Conservation (phyloP, 192 early-diverging fungal genomes). For the Coemansia sp. region DNA sequence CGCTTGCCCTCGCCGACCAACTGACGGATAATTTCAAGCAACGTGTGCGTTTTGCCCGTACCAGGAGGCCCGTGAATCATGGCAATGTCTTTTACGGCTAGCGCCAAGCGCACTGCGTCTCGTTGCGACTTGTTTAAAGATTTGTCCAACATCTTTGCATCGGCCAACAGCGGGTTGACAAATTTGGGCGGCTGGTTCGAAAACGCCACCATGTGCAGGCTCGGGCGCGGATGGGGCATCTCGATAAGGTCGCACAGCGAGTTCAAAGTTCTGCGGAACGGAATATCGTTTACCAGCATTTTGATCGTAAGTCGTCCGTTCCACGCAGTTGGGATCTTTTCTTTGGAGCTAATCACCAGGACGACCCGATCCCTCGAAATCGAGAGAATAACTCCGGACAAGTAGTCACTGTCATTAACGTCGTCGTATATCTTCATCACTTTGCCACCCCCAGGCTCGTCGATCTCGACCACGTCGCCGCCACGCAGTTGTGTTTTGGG, state of each 20-base stretch:
- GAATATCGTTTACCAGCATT: slow-evolving; percentile 5
- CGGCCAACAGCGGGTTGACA: neutral
- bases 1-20: slow-evolving; percentile 59
- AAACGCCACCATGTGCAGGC: slow-evolving; percentile 5
- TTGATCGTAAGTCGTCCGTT: neutral
- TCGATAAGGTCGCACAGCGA: slow-evolving; percentile 1
- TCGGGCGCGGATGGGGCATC: neutral
- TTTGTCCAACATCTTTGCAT: neutral
- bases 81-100: slow-evolving; percentile 65
- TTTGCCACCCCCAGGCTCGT: neutral
- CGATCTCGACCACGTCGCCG: slow-evolving; percentile 1
- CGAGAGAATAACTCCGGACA: neutral
- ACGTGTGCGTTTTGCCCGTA: slow-evolving; percentile 87
- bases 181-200: neutral
- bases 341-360: neutral
- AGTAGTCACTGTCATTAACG: neutral
- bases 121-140: slow-evolving; percentile 70
- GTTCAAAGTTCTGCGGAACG: neutral
- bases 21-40: slow-evolving; percentile 86
- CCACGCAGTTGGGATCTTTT: neutral
- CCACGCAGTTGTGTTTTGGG: neutral
- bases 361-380: neutral
- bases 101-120: slow-evolving; percentile 64
- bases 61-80: slow-evolving; percentile 86
- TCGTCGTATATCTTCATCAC: neutral